Conservation (phyloP, 768 basidiomycete species). For the Pisolithus microcarpus region DNA sequence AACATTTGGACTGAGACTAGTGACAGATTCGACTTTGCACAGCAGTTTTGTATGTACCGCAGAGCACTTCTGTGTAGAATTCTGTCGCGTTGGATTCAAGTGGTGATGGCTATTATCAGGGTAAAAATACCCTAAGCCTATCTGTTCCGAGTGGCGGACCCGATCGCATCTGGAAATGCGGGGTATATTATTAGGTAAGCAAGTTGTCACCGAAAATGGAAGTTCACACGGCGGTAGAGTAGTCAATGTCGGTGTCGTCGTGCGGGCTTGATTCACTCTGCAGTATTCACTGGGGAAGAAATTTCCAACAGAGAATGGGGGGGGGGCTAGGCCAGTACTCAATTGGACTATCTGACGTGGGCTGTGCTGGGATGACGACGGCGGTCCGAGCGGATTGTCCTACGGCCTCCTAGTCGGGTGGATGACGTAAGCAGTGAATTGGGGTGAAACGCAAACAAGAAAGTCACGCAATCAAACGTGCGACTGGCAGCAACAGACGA, state of each 20-base stretch:
- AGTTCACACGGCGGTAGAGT: neutral
- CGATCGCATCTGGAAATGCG: neutral
- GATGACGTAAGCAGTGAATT: constrained; percentile 1
- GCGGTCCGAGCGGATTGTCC: neutral
- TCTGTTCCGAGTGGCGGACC: neutral
- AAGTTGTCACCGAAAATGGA: neutral
- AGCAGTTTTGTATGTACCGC: too few species aligned
- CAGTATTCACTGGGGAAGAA: neutral
- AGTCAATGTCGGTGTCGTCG: too few species aligned
- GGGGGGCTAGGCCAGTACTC: neutral
- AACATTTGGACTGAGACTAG: neutral
- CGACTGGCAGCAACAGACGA: constrained; percentile 1
- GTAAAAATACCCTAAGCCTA: too few species aligned
- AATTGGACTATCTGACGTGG: neutral
- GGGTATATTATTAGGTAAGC: neutral
- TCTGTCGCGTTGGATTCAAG: too few species aligned
- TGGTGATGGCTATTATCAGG: too few species aligned
- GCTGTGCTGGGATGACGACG: neutral
- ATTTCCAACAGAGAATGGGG: neutral
- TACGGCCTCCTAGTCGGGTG: too few species aligned
- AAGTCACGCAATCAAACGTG: constrained; percentile 13
- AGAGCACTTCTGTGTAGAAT: too few species aligned
- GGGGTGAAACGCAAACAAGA: neutral
- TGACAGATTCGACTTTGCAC: neutral
- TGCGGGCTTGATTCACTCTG: neutral